Conservation (phyloP, 805 yeast species). For the Barnettozyma sucrosica region DNA sequence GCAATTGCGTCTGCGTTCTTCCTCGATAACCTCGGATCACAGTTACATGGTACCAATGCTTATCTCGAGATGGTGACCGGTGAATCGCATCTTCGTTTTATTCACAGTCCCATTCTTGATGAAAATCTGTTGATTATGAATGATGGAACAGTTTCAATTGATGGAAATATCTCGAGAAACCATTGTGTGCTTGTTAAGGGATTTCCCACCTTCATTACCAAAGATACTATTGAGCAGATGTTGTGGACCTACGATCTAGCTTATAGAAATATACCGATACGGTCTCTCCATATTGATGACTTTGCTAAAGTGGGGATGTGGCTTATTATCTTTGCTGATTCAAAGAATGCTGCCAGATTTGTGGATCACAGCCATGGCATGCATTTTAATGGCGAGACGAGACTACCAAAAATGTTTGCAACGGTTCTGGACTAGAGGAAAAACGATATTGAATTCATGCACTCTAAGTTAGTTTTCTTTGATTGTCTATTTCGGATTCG, state of each 20-base stretch:
- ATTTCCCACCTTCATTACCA: constrained; percentile 39
- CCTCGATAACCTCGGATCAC: constrained; percentile 42
- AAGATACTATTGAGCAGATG: constrained; percentile 29
- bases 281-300: constrained; percentile 8
- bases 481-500: not conserved
- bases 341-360: constrained; percentile 44
- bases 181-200: constrained; percentile 38
- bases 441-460: not conserved
- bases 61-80: constrained; percentile 40
- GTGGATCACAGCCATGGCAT: constrained; percentile 47
- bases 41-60: constrained; percentile 45
- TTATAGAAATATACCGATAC: constrained; percentile 14
- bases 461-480: not conserved
- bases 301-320: constrained; percentile 17
- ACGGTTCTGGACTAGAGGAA: constrained; percentile 16
- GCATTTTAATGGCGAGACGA: constrained; percentile 25
- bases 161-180: constrained; percentile 5
- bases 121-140: not conserved
- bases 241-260: constrained; percentile 49
- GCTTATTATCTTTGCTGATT: constrained; percentile 40
- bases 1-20: constrained; percentile 47
- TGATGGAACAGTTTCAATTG: not conserved
- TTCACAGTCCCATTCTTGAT: constrained; percentile 1
- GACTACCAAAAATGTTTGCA: constrained; percentile 28
- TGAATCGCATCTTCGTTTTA: constrained; percentile 2